Percentiles rank a stretch among this genome's conserved stretches.
Evolutionary conservation across 176 grass and related monocot species (phyloP).

Genomic region (Urochloa ruziziensis): DNA sequence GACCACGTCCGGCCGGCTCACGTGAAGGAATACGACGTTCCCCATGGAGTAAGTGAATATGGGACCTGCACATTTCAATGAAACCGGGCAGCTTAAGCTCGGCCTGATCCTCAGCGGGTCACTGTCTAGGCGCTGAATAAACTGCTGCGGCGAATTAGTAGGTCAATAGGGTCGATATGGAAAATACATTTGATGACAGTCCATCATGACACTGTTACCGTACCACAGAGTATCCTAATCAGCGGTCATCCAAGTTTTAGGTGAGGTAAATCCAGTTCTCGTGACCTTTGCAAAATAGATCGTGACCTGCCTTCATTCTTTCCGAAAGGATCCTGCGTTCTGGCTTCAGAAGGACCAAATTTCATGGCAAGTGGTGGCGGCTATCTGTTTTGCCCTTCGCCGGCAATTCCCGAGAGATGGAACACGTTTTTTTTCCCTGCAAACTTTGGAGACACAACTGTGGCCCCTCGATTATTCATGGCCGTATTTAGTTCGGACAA

Average conservation of each 20-base stretch:
- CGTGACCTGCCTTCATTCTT: background rate
- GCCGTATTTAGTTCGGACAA: too few species aligned
- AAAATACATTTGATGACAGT: background rate
- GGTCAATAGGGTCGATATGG: background rate
- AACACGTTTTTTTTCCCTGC: too few species aligned
- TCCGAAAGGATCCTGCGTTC: background rate
- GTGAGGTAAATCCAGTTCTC: too few species aligned
- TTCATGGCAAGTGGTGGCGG: background rate
- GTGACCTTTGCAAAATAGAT: too few species aligned
- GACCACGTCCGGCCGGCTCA: slow-evolving; percentile 75
- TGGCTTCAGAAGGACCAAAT: background rate
- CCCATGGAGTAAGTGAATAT: slow-evolving; percentile 83
- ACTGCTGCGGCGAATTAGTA: background rate
- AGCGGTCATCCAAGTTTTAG: background rate
- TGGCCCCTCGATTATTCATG: too few species aligned
- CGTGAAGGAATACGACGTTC: slow-evolving; percentile 79
- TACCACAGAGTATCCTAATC: too few species aligned
- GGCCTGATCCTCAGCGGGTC: background rate
- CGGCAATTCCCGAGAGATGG: background rate
- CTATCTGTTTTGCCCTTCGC: background rate
- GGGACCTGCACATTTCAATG: slow-evolving; percentile 53
- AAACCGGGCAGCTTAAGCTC: background rate
- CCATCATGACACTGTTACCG: background rate
- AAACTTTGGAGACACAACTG: too few species aligned
- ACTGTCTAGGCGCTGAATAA: background rate